A percentile compares a stretch with the other conserved stretches of the same genome.
These are phyloP conservation scores for Amesomyces nigricolor DNA, from an alignment of 2,329 filamentous ascomycete genomes.

Conservation along the genomic window DNA sequence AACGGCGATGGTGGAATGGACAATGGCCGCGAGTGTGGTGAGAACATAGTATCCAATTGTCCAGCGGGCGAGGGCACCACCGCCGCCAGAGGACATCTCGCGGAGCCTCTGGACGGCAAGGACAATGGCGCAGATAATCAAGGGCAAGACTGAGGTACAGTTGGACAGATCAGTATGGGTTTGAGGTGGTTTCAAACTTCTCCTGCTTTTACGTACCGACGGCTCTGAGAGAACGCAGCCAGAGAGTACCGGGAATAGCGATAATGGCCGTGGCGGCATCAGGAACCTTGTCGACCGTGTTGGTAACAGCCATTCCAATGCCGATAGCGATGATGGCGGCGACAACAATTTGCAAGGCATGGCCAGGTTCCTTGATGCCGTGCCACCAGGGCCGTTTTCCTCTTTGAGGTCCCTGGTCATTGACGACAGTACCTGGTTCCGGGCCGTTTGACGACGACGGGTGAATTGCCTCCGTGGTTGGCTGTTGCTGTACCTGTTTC, in stretches of 20 bases:
- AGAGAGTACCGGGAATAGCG: conserved; percentile 45
- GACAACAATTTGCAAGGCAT: conserved; percentile 39
- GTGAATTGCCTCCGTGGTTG: too few species aligned
- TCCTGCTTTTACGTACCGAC: conserved; percentile 29
- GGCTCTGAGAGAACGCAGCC: conserved; percentile 45
- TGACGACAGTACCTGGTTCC: too few species aligned
- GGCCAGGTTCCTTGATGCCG: too few species aligned
- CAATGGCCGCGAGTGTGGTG: conserved; percentile 46
- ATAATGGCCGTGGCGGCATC: conserved; percentile 38
- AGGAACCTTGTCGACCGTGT: conserved; percentile 39
- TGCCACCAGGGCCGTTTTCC: too few species aligned
- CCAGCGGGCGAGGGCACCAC: conserved; percentile 39
- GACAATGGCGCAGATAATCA: conserved; percentile 49
- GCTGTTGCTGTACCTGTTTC: too few species aligned
- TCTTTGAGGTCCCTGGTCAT: too few species aligned
- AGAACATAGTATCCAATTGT: conserved; percentile 45
- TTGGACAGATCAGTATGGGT: not conserved
- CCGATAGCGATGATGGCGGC: conserved; percentile 44
- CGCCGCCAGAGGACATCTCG: conserved; percentile 40
- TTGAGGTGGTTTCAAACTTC: too few species aligned
- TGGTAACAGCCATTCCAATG: conserved; percentile 43
- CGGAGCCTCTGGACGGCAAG: conserved; percentile 45
- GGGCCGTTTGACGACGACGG: too few species aligned
- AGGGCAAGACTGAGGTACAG: conserved; percentile 35
- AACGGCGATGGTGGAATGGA: conserved; percentile 42